These are phyloP conservation scores for Neofusicoccum umdonicola DNA, from an alignment of 2,329 filamentous ascomycete species.

Conservation along the genomic window DNA sequence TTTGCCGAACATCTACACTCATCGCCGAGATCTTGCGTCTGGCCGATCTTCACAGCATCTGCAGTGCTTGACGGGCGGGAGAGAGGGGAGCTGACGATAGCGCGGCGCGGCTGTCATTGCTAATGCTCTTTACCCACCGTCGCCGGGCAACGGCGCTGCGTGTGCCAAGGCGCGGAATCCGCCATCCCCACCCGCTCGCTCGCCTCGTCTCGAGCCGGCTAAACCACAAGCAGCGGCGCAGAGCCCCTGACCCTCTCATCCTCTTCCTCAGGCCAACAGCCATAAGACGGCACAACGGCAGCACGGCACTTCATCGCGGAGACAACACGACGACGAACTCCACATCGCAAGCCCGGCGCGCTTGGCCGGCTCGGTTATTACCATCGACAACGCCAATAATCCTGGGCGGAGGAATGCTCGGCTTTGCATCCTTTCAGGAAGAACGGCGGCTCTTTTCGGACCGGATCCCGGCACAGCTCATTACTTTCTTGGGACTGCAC, in stretches of 20 bases:
- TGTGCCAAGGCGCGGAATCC: neutral
- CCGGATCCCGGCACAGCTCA: conserved; percentile 6
- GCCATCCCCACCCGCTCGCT: neutral
- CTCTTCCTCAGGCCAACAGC: neutral
- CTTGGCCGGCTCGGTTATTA: neutral
- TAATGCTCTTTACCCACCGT: neutral
- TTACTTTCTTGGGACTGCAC: neutral
- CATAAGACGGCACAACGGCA: neutral
- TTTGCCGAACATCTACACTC: neutral
- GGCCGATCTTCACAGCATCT: neutral
- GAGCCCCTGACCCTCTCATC: neutral
- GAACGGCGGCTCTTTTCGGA: neutral
- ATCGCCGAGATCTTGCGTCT: neutral
- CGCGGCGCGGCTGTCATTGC: neutral
- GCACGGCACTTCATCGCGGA: neutral
- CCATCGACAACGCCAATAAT: conserved; percentile 11
- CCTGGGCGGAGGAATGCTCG: neutral
- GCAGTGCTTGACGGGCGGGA: neutral
- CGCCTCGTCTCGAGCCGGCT: neutral
- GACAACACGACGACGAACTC: neutral
- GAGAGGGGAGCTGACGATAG: neutral
- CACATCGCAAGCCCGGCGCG: neutral
- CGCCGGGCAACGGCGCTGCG: neutral
- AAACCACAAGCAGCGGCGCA: neutral
- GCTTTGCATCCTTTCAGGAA: neutral